Conservation (phyloP, 192 early-diverging fungal species). For the Chytriomyces hyalinus region DNA sequence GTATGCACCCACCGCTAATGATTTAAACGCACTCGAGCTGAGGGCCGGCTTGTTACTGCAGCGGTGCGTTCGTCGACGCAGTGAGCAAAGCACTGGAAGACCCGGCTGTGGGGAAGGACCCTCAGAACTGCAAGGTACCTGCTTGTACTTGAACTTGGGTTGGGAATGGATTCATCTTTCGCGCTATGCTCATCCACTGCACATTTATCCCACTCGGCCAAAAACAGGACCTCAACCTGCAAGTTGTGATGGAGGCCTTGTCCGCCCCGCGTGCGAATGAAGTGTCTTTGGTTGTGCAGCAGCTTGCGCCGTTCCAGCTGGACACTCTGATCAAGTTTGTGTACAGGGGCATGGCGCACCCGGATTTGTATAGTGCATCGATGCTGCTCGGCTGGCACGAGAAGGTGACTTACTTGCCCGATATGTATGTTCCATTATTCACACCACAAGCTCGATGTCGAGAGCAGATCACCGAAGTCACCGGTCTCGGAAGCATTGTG, state of each 20-base stretch:
- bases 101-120: constrained; percentile 44
- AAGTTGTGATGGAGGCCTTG: constrained; percentile 82
- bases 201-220: background rate
- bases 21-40: background rate
- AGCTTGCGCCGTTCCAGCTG: constrained; percentile 63
- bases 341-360: constrained; percentile 86
- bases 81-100: constrained; percentile 45
- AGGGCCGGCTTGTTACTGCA: background rate
- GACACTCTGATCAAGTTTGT: constrained; percentile 92
- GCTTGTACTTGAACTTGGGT: background rate
- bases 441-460: constrained; percentile 2
- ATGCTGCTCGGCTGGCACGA: constrained; percentile 93
- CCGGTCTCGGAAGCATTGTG: constrained; percentile 87
- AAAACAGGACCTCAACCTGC: constrained; percentile 72
- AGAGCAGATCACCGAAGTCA: constrained; percentile 76
- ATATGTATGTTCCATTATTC: constrained; percentile 3
- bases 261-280: constrained; percentile 74
- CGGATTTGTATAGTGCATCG: constrained; percentile 81
- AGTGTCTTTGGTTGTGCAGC: constrained; percentile 64
- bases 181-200: background rate
- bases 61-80: constrained; percentile 40
- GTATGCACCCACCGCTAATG: constrained; percentile 38
- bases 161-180: constrained; percentile 12
- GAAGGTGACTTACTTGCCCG: constrained; percentile 63
- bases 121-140: constrained; percentile 40